Base-by-base conservation (phyloP, 768 basidiomycete species). In the Macrolepiota dolichaula region DNA sequence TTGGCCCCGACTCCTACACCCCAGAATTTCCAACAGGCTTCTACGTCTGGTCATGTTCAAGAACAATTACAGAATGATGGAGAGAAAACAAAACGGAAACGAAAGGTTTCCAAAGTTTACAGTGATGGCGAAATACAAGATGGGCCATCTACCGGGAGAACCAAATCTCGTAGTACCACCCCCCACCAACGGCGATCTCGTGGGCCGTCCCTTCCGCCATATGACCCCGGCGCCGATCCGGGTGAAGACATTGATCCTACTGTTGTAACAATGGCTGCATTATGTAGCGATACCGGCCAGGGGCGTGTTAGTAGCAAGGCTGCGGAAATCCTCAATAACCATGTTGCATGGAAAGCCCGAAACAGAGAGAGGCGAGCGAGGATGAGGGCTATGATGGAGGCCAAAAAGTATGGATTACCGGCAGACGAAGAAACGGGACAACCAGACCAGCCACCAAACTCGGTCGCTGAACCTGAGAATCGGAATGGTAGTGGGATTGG, bases 191-290 rank as follows among this genome's bases (percentile, higher is more conserved):
- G 77, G 66, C 70, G 63, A n/a, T 68, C 71, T 24, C 76, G 82
- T 19, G 78, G 75, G 38, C 80, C 82, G 2, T 81, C 84, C 7
- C 74, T 81, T 6, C 84, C 85, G 15, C 79, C 76, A 0, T 87
- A 83, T 62, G 84, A 87, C 68, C 75, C 80, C 25, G 76, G 80
- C 55, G 85, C 83, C 0, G 82, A 84, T 68, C 86, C 88, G 4
- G 90, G 90, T 22, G 89, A 90, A 68, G 86, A 89, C 36, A 74
- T 93, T 51, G 91, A 93, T 65, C 91, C 91, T n/a, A 92, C 91
- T 0, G 76, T 83, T 7, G 76, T 90, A n/a, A 92, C 91, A 4
- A 93, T 93, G 91, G 89, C 90, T 15, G 72, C 84, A 0, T 77
- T 93, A 4, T 94, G 92, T 70, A 81, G 78, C 35, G 92, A 94